Percentiles rank a stretch among this genome's conserved stretches.
phyloP scores from a whole-genome alignment of 306 rosid species.

The Fragaria nilgerrensis region DNA sequence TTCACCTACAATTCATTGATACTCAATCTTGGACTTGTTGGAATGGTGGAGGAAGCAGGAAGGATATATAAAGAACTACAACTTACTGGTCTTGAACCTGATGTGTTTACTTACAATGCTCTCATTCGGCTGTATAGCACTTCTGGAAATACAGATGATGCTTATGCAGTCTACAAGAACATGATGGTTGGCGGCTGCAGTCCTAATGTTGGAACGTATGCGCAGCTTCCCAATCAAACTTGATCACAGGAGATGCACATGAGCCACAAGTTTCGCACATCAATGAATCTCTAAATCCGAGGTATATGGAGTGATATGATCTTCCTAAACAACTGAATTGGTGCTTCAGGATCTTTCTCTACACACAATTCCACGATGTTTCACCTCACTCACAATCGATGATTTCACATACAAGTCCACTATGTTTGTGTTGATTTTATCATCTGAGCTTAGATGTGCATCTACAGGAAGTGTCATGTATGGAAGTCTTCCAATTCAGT shows the following conservation, averaged over 20 bases:
- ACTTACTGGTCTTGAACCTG: constrained; percentile 73
- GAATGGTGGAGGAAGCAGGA: constrained; percentile 79
- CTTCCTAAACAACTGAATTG: not conserved
- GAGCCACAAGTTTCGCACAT: not conserved
- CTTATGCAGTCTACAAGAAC: constrained; percentile 72
- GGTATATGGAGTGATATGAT: not conserved
- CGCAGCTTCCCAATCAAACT: constrained; percentile 78
- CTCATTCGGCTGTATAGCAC: constrained; percentile 79
- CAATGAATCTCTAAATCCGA: not conserved
- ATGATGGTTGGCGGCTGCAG: constrained; percentile 91
- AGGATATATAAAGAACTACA: constrained; percentile 72
- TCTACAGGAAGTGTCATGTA: constrained; percentile 1
- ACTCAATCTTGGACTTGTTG: constrained; percentile 73
- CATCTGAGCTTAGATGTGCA: constrained; percentile 5
- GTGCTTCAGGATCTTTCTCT: not conserved
- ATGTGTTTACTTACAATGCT: constrained; percentile 90
- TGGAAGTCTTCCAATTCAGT: not conserved
- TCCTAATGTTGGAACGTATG: constrained; percentile 69
- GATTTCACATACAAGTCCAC: not conserved
- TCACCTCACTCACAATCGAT: not conserved
- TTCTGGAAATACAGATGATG: constrained; percentile 67
- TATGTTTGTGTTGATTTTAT: not conserved
- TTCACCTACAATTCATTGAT: constrained; percentile 78
- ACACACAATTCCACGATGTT: not conserved
- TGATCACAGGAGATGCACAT: constrained; percentile 17